phyloP scores from a whole-genome alignment of 2,329 filamentous ascomycete genomes.

The Arachnopeziza araneosa region DNA sequence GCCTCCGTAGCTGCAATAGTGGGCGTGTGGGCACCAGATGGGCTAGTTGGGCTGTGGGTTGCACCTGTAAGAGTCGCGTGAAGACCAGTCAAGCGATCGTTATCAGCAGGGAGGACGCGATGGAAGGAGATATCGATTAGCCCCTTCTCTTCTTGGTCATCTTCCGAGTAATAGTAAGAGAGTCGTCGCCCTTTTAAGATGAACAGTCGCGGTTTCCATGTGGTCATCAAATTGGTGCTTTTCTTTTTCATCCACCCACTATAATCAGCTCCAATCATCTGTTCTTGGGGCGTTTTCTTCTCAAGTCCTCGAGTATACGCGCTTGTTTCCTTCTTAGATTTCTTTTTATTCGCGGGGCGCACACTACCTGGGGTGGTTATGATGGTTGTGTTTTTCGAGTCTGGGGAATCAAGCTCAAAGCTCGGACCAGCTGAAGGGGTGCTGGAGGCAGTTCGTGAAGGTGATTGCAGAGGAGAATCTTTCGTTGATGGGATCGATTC shows the following conservation, averaged over 20 bases:
- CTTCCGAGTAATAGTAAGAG: slow-evolving; percentile 93
- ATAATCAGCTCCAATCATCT: slow-evolving; percentile 83
- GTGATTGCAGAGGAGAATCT: slow-evolving; percentile 54
- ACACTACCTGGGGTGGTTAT: slow-evolving; percentile 41
- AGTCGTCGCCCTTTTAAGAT: slow-evolving; percentile 85
- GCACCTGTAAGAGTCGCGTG: slow-evolving; percentile 90
- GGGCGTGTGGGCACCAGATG: slow-evolving; percentile 41
- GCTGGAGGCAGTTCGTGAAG: slow-evolving; percentile 71
- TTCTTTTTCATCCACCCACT: slow-evolving; percentile 99
- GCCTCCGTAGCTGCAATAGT: slow-evolving; percentile 41
- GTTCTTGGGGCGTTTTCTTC: slow-evolving; percentile 75
- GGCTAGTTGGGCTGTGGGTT: slow-evolving; percentile 56
- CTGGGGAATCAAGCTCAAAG: slow-evolving; percentile 73
- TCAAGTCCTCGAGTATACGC: slow-evolving; percentile 84
- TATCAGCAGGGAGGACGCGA: slow-evolving; percentile 89
- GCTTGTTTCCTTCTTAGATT: slow-evolving; percentile 90
- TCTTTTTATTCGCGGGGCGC: slow-evolving; percentile 50
- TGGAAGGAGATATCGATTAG: slow-evolving; percentile 97
- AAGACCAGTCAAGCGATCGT: slow-evolving; percentile 81
- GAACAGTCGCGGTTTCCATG: slow-evolving; percentile 96
- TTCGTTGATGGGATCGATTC: slow-evolving; percentile 40
- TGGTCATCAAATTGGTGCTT: slow-evolving; percentile 91
- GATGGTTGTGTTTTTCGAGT: slow-evolving; percentile 48
- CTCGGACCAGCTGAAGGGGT: slow-evolving; percentile 62
- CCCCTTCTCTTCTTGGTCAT: slow-evolving; percentile 87